A percentile compares a stretch with the other conserved stretches of the same genome.
These are phyloP conservation scores for Cenchrus purpureus DNA, from an alignment of 176 grass and related monocot species.

Conservation along the genomic window DNA sequence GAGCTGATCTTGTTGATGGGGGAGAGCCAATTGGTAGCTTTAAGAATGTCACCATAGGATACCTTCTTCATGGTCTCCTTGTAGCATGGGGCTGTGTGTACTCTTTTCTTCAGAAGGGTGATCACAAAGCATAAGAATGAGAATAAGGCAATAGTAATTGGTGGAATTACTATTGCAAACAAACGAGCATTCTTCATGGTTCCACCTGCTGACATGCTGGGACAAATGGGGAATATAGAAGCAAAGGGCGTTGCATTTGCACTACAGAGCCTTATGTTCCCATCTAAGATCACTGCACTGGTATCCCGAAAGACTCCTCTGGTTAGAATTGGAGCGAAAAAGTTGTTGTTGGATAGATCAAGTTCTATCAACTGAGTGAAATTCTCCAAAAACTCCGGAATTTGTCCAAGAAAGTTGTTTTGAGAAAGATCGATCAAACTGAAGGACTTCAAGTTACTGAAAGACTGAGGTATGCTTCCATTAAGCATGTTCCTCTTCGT, in stretches of 20 bases:
- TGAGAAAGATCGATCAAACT: neutral
- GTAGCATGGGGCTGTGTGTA: neutral
- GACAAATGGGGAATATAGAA: neutral
- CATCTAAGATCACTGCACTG: neutral
- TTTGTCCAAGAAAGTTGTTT: neutral
- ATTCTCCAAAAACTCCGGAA: neutral
- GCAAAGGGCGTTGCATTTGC: neutral
- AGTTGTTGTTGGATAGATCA: neutral
- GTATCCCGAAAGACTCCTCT: neutral
- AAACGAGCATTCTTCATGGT: neutral
- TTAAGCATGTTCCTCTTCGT: no score
- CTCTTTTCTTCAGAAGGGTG: neutral
- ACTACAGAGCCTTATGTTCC: neutral
- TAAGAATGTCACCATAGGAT: slow-evolving; percentile 24
- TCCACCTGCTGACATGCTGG: neutral
- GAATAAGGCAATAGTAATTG: neutral
- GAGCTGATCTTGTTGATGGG: slow-evolving; percentile 1
- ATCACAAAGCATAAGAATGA: neutral
- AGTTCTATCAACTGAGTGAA: neutral
- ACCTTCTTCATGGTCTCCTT: slow-evolving; percentile 45
- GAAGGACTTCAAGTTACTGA: no score
- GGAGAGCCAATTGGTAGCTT: slow-evolving; percentile 50
- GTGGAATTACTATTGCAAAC: neutral
- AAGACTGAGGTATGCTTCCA: no score
- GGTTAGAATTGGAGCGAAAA: neutral